A percentile compares a stretch with the other conserved stretches of the same genome.
These are phyloP conservation scores for Erysimum cheiri DNA, from an alignment of 441 rosid species.

Conservation along the genomic window DNA sequence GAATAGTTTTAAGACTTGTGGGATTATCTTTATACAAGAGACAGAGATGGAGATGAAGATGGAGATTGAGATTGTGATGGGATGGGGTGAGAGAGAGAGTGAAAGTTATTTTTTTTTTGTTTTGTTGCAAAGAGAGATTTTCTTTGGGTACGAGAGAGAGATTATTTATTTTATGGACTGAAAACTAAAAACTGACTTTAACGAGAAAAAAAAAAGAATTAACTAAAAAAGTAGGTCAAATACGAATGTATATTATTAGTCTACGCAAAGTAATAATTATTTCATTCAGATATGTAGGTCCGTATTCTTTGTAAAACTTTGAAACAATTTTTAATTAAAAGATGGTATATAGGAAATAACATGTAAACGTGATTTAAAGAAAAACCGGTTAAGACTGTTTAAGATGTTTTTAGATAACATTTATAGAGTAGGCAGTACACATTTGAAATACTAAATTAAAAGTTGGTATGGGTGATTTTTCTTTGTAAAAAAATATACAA, in stretches of 20 bases:
- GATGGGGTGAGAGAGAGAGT: constrained; percentile 40
- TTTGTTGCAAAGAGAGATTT: neutral
- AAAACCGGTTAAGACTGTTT: constrained; percentile 7
- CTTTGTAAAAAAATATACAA: neutral
- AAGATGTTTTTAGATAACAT: neutral
- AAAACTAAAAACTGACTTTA: constrained; percentile 36
- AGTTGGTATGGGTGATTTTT: neutral
- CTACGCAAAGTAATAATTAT: constrained; percentile 43
- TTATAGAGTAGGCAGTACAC: neutral
- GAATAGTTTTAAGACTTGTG: constrained; percentile 48
- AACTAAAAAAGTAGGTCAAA: constrained; percentile 39
- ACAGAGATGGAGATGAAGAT: constrained; percentile 41
- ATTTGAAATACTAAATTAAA: neutral
- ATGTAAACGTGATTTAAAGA: neutral
- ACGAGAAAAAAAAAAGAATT: neutral
- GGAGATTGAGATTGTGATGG: constrained; percentile 44
- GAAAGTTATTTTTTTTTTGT: neutral
- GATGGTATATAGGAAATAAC: neutral
- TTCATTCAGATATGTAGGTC: constrained; percentile 43
- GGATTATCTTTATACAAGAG: constrained; percentile 59
- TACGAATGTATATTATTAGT: constrained; percentile 38
- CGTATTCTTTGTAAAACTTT: constrained; percentile 24
- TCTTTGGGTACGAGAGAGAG: neutral
- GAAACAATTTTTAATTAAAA: neutral
- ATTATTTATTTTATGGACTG: constrained; percentile 30